These are phyloP conservation scores for Quercus phellos DNA, from an alignment of 331 rosid species.

Conservation along the genomic window DNA sequence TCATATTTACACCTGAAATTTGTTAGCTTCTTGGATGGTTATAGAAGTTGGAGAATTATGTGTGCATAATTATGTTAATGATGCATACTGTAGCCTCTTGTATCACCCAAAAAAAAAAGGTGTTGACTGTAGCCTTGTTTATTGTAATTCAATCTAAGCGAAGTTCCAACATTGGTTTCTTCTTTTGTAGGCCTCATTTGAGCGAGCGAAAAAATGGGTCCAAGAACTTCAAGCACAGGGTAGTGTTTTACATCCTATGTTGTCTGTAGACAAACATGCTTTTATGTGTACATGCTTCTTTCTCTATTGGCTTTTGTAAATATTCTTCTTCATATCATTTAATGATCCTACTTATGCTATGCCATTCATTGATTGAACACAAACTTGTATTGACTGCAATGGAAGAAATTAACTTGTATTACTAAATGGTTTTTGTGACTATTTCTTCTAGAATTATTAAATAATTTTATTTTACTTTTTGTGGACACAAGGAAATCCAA, in stretches of 20 bases:
- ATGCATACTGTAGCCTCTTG: neutral
- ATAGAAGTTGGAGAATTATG: neutral
- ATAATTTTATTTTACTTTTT: conserved; percentile 3
- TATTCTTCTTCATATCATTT: neutral
- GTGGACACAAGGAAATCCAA: conserved; percentile 42
- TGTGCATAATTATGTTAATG: neutral
- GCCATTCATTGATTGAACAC: neutral
- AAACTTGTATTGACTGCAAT: neutral
- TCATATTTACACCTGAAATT: neutral
- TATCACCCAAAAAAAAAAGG: no score
- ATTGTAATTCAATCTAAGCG: neutral
- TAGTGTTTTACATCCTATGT: conserved; percentile 8
- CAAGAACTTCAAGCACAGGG: conserved; percentile 61
- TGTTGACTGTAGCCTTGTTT: neutral
- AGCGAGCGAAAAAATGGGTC: conserved; percentile 59
- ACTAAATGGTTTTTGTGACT: neutral
- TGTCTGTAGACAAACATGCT: neutral
- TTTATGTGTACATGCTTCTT: neutral
- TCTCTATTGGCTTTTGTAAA: neutral
- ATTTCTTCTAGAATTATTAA: neutral
- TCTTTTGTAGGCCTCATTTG: conserved; percentile 43
- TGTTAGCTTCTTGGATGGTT: neutral
- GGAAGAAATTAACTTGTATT: neutral
- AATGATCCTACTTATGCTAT: neutral
- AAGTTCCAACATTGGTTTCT: neutral